Conservation (phyloP, 192 early-diverging fungal genomes). For the Dissophora ornata region DNA sequence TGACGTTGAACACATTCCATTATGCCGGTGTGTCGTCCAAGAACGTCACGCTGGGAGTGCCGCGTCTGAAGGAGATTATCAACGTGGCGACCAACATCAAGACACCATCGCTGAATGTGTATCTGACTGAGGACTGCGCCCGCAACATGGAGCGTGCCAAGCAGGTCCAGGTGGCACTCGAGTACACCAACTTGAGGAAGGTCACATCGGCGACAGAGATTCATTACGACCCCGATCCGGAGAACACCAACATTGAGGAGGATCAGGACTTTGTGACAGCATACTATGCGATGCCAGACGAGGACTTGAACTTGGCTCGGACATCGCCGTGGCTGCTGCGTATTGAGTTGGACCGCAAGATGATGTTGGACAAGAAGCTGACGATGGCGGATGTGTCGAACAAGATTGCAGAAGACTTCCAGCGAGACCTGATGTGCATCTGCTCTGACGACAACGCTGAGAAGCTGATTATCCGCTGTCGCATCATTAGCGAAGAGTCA, state of each 20-base stretch:
- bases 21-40: conserved; percentile 97
- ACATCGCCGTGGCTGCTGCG: conserved; percentile 84
- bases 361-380: conserved; percentile 91
- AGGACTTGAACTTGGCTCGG: conserved; percentile 67
- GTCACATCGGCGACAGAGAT: conserved; percentile 92
- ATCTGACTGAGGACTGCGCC: conserved; percentile 74
- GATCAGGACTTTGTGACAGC: conserved; percentile 91
- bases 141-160: conserved; percentile 86
- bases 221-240: conserved; percentile 94
- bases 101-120: conserved; percentile 89
- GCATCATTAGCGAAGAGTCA: conserved; percentile 79
- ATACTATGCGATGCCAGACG: conserved; percentile 85
- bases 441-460: conserved; percentile 91
- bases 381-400: conserved; percentile 85
- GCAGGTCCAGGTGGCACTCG: conserved; percentile 85
- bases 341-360: conserved; percentile 79
- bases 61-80: conserved; percentile 99
- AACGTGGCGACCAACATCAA: conserved; percentile 98
- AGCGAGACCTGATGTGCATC: conserved; percentile 83
- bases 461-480: conserved; percentile 87
- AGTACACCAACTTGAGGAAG: conserved; percentile 91
- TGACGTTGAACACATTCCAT: conserved; percentile 99
- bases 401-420: conserved; percentile 84
- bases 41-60: conserved; percentile 98
- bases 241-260: conserved; percentile 82